Percentiles rank a stretch among this genome's conserved stretches.
Conservation (phyloP, 331 rosid genomes). For the Arachis monticola region DNA sequence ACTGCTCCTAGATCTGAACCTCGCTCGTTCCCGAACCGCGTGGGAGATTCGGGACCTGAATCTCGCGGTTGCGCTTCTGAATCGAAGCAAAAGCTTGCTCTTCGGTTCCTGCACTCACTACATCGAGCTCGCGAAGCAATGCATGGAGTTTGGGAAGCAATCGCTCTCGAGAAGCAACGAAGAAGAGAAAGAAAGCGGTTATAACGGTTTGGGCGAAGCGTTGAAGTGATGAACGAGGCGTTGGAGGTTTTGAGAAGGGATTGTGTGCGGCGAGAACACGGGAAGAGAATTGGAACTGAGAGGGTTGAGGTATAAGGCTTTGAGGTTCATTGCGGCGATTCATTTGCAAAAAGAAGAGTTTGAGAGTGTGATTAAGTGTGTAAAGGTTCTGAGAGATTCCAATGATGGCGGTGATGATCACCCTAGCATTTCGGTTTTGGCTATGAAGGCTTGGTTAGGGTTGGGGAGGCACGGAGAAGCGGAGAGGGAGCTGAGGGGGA, state of each 20-base stretch:
- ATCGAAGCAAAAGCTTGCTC: conserved; percentile 70
- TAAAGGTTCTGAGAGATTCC: conserved; percentile 78
- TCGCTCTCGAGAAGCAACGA: conserved; percentile 53
- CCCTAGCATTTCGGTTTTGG: conserved; percentile 85
- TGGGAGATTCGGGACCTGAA: conserved; percentile 79
- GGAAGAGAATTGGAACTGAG: conserved; percentile 60
- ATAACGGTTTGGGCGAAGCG: conserved; percentile 55
- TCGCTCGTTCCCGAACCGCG: conserved; percentile 81
- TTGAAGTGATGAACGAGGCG: conserved; percentile 87
- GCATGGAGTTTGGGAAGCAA: conserved; percentile 63
- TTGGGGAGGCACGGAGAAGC: conserved; percentile 74
- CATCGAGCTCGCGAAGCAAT: conserved; percentile 67
- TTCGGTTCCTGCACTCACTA: conserved; percentile 63
- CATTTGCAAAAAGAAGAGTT: conserved; percentile 85
- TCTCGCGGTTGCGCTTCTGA: conserved; percentile 69
- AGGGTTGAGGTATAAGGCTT: conserved; percentile 65
- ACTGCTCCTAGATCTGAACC: conserved; percentile 66
- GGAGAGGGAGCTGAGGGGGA: conserved; percentile 88
- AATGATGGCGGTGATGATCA: conserved; percentile 72
- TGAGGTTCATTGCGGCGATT: conserved; percentile 82
- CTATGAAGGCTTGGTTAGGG: conserved; percentile 95
- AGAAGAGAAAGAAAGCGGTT: not conserved
- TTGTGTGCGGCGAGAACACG: conserved; percentile 54
- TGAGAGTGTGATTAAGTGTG: conserved; percentile 85
- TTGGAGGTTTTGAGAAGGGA: conserved; percentile 84